Conservation (phyloP, 2,329 filamentous ascomycete species). For the Diaporthe aspalathi region DNA sequence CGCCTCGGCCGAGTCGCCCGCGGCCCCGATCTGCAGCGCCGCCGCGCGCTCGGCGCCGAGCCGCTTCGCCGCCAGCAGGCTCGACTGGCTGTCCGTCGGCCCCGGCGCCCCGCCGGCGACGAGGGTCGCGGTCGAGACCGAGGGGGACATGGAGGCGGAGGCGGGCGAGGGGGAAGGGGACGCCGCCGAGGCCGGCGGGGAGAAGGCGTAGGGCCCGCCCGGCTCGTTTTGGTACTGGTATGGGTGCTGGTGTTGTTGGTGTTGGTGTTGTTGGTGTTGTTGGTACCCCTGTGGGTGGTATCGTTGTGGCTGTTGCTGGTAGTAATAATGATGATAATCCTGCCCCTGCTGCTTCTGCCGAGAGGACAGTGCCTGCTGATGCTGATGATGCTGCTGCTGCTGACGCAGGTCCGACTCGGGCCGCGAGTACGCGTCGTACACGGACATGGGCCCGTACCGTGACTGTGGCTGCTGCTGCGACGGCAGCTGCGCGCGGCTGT, state of each 20-base stretch:
- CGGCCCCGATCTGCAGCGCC: constrained; percentile 55
- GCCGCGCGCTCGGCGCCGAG: constrained; percentile 62
- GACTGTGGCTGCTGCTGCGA: constrained; percentile 32
- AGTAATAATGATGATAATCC: neutral
- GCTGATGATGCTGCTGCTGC: constrained; percentile 29
- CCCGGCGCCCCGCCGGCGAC: too few relatives aligned
- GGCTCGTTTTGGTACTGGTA: neutral
- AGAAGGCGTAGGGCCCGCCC: constrained; percentile 20
- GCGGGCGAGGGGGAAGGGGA: too few relatives aligned
- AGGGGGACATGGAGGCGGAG: constrained; percentile 14
- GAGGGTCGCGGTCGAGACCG: constrained; percentile 38
- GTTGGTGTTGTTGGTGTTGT: neutral
- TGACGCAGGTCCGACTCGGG: constrained; percentile 22
- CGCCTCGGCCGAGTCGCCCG: constrained; percentile 42
- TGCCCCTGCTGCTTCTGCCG: constrained; percentile 15
- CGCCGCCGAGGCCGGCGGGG: constrained; percentile 19
- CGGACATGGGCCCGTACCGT: constrained; percentile 6
- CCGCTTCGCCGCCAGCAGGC: constrained; percentile 64
- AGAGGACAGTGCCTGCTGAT: too few relatives aligned
- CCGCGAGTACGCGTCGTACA: constrained; percentile 21
- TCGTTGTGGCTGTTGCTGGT: neutral
- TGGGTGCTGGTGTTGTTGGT: neutral
- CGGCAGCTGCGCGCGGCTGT: constrained; percentile 31
- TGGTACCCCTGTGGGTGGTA: neutral
- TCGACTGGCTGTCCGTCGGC: constrained; percentile 37